phyloP scores from a whole-genome alignment of 2,329 filamentous ascomycete genomes.

The Westerdykella aurantiaca region DNA sequence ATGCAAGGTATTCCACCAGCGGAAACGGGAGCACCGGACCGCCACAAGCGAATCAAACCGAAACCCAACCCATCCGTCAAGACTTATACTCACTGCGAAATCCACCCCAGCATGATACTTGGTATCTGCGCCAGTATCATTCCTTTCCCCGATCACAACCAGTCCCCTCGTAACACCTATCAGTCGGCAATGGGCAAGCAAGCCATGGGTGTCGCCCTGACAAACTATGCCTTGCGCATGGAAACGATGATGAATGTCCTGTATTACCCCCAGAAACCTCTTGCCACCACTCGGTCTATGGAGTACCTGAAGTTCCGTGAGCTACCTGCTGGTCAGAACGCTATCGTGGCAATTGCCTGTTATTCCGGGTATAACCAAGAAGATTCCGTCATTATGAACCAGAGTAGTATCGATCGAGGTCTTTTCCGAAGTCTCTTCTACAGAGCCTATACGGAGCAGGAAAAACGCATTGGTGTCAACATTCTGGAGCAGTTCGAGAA shows the following conservation, averaged over 20 bases:
- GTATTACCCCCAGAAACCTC: constrained; percentile 96
- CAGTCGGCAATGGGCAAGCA: constrained; percentile 99
- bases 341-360: constrained; percentile 93
- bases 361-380: constrained; percentile 99
- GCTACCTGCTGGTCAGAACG: constrained; percentile 92
- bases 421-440: constrained; percentile 98
- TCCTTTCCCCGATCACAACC: constrained; percentile 98
- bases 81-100: constrained; percentile 97
- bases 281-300: constrained; percentile 95
- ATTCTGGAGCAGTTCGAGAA: constrained; percentile 95
- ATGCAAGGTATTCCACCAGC: constrained; percentile 39
- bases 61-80: constrained; percentile 81
- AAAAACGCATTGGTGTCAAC: constrained; percentile 92
- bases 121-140: constrained; percentile 99
- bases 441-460: constrained; percentile 92
- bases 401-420: constrained; percentile 96
- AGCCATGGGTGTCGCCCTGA: constrained; percentile 98
- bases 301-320: constrained; percentile 98
- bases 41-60: constrained; percentile 82
- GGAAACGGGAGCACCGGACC: constrained; percentile 58
- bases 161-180: constrained; percentile 97
- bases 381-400: constrained; percentile 99
- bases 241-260: constrained; percentile 99
- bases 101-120: constrained; percentile 97
- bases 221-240: constrained; percentile 95